These are phyloP conservation scores for Ogataea allantospora DNA, from an alignment of 805 yeast genomes.

Conservation along the genomic window DNA sequence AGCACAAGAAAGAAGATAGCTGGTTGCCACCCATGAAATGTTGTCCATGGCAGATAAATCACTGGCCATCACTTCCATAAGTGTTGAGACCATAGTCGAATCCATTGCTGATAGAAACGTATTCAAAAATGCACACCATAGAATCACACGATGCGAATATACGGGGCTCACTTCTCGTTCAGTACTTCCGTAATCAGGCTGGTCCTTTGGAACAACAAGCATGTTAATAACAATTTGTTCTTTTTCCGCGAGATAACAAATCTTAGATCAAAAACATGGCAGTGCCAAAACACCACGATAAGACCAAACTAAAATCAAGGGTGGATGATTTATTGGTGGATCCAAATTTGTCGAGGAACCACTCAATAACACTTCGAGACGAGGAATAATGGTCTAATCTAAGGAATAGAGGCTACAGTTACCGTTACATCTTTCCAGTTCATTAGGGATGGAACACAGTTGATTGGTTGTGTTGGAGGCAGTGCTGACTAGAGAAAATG, in stretches of 20 bases:
- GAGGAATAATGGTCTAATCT: too few relatives aligned
- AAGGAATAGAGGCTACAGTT: too few relatives aligned
- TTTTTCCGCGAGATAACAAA: not conserved
- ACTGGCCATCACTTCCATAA: slow-evolving; percentile 49
- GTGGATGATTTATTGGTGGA: too few relatives aligned
- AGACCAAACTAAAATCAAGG: too few relatives aligned
- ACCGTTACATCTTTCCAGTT: too few relatives aligned
- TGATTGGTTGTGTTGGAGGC: too few relatives aligned
- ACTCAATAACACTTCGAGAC: too few relatives aligned
- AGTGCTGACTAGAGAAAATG: too few relatives aligned
- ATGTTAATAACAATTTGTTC: not conserved
- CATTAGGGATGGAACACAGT: too few relatives aligned
- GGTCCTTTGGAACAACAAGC: not conserved
- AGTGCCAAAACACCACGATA: too few relatives aligned
- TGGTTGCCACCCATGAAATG: slow-evolving; percentile 42
- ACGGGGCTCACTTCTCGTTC: not conserved
- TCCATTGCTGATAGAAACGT: slow-evolving; percentile 49
- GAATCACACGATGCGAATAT: slow-evolving; percentile 8
- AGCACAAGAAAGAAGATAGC: slow-evolving; percentile 41
- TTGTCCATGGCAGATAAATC: slow-evolving; percentile 46
- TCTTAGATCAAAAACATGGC: too few relatives aligned
- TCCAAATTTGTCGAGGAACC: too few relatives aligned
- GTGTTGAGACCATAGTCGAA: slow-evolving; percentile 52
- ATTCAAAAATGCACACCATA: slow-evolving; percentile 23
- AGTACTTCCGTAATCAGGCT: not conserved